These are phyloP conservation scores for Trametes polyzona DNA, from an alignment of 1,284 basidiomycete species.

Conservation along the genomic window DNA sequence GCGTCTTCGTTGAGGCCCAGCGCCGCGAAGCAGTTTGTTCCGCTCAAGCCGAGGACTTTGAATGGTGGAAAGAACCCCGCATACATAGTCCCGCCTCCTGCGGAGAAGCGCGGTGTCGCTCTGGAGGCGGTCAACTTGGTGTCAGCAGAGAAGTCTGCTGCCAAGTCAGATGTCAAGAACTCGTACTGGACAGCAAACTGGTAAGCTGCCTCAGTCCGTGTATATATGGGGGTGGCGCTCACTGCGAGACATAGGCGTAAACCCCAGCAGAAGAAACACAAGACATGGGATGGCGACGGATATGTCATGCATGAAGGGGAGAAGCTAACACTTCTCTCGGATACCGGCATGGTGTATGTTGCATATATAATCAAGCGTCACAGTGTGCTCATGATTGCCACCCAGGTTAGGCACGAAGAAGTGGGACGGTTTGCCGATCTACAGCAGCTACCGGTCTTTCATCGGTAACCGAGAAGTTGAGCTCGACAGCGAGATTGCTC, in stretches of 20 bases:
- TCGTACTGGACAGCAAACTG: slow-evolving; percentile 73
- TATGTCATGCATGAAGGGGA: slow-evolving; percentile 56
- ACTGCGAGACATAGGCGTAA: slow-evolving; percentile 61
- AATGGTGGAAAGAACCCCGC: slow-evolving; percentile 35
- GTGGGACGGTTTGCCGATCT: slow-evolving; percentile 62
- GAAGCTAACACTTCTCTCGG: slow-evolving; percentile 65
- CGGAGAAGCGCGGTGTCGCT: slow-evolving; percentile 38
- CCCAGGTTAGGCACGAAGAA: slow-evolving; percentile 62
- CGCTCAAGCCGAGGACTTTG: slow-evolving; percentile 42
- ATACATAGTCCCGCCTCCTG: slow-evolving; percentile 3
- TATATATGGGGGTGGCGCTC: not conserved
- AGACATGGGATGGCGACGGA: slow-evolving; percentile 87
- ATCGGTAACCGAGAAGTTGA: slow-evolving; percentile 67
- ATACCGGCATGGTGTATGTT: slow-evolving; percentile 66
- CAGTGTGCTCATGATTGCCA: slow-evolving; percentile 7
- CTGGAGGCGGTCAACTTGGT: slow-evolving; percentile 47
- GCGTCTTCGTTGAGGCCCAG: slow-evolving; percentile 27
- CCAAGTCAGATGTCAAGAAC: slow-evolving; percentile 21
- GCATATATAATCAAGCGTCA: not conserved
- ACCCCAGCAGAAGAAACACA: slow-evolving; percentile 79
- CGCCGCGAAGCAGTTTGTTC: slow-evolving; percentile 48
- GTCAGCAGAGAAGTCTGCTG: slow-evolving; percentile 25
- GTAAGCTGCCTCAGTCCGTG: slow-evolving; percentile 40
- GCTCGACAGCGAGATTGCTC: slow-evolving; percentile 54
- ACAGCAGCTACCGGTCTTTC: slow-evolving; percentile 50